These are phyloP conservation scores for Panicum miliaceum DNA, from an alignment of 176 grass and related monocot species.

Conservation along the genomic window DNA sequence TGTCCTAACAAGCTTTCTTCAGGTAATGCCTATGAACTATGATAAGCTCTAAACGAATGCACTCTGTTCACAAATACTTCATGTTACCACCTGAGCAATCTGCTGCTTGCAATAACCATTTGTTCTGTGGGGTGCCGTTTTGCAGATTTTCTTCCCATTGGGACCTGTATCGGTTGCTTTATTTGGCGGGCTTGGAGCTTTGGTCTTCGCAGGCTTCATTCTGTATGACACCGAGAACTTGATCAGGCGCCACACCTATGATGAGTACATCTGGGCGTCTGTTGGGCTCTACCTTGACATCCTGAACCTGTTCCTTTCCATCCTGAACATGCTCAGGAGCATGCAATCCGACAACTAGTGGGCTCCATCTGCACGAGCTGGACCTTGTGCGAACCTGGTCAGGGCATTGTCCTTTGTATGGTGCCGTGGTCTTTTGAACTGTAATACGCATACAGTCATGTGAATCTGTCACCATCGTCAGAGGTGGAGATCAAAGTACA, in stretches of 20 bases:
- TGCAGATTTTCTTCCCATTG: conserved; percentile 94
- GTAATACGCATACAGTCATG: not conserved
- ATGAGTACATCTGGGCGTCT: conserved; percentile 98
- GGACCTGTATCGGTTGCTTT: conserved; percentile 73
- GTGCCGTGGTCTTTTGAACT: conserved; percentile 11
- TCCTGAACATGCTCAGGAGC: conserved; percentile 86
- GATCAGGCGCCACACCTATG: conserved; percentile 91
- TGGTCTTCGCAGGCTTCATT: conserved; percentile 91
- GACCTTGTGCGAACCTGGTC: not conserved
- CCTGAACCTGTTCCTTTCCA: conserved; percentile 87
- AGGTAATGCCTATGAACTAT: conserved; percentile 54
- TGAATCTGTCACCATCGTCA: not conserved
- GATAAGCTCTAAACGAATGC: not conserved
- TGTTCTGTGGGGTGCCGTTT: not conserved
- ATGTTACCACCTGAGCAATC: not conserved
- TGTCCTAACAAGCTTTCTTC: conserved; percentile 79
- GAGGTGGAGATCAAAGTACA: conserved; percentile 22
- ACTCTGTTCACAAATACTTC: not conserved
- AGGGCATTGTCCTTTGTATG: not conserved
- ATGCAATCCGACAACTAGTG: conserved; percentile 77
- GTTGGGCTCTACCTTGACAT: conserved; percentile 97
- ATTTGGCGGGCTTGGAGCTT: conserved; percentile 76
- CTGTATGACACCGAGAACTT: conserved; percentile 92
- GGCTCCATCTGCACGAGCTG: not conserved
- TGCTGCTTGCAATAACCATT: conserved; percentile 2